Evolutionary conservation across 2,329 filamentous ascomycete genomes (phyloP).

Genomic region (Sporothrix mexicana): DNA sequence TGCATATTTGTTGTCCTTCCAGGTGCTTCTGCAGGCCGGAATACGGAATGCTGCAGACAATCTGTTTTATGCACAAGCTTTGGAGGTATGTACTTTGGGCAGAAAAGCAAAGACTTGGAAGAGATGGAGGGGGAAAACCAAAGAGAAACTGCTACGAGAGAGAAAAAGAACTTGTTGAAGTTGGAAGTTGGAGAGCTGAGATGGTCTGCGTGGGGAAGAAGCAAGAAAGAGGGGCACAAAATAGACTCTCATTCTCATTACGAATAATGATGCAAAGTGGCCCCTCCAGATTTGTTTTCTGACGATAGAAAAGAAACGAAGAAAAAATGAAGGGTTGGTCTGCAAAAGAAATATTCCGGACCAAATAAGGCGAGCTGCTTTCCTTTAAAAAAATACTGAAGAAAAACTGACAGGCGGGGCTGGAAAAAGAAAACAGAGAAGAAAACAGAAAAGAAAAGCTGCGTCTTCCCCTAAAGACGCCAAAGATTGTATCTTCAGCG

Average conservation of each 20-base stretch:
- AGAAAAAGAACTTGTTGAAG: neutral
- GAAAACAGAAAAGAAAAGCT: neutral
- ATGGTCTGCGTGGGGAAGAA: no score
- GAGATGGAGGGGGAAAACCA: neutral
- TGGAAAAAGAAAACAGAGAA: neutral
- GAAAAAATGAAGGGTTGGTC: neutral
- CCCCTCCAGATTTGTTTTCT: neutral
- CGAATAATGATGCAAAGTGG: no score
- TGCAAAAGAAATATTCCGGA: neutral
- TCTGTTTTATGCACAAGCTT: neutral
- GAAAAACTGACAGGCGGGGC: neutral
- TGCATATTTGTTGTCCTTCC: no score
- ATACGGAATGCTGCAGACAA: conserved; percentile 10
- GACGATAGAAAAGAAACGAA: neutral
- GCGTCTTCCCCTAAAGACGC: no score
- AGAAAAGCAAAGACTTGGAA: neutral
- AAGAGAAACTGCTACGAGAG: neutral
- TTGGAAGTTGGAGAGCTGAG: no score
- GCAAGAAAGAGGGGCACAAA: no score
- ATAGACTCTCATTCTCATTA: no score
- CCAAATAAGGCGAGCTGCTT: neutral
- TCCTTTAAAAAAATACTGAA: neutral
- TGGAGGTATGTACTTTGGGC: neutral
- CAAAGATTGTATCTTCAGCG: neutral
- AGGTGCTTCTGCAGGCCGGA: neutral